Percentiles rank a stretch among this genome's conserved stretches.
These are phyloP conservation scores for Bisporella sp. DNA, from an alignment of 2,329 filamentous ascomycete genomes.

Conservation along the genomic window DNA sequence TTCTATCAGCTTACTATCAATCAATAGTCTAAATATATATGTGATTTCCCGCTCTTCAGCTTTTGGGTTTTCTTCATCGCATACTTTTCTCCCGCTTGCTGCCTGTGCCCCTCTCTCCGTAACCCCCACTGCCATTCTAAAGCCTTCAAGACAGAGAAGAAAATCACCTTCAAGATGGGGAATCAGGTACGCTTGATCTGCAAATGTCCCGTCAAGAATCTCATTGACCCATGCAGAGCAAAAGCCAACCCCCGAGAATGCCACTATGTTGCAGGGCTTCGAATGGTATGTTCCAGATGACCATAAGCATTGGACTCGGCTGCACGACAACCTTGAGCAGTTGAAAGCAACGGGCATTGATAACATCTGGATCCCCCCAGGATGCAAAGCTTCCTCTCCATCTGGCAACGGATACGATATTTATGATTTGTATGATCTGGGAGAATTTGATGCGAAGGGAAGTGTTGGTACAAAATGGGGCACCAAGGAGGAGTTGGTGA, in stretches of 20 bases:
- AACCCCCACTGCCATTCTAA: too few relatives aligned
- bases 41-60: too few relatives aligned
- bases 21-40: too few relatives aligned
- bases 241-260: conserved; percentile 35
- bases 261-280: conserved; percentile 61
- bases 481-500: conserved; percentile 50
- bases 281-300: conserved; percentile 66
- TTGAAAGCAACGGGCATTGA: conserved; percentile 55
- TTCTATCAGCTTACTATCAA: too few relatives aligned
- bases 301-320: conserved; percentile 52
- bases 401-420: conserved; percentile 62
- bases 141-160: too few relatives aligned
- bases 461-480: conserved; percentile 61
- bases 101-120: too few relatives aligned
- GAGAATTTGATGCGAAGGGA: conserved; percentile 68
- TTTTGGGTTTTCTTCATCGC: too few relatives aligned
- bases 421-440: conserved; percentile 64
- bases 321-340: conserved; percentile 42
- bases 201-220: too few relatives aligned
- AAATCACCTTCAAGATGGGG: too few relatives aligned
- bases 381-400: conserved; percentile 57
- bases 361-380: conserved; percentile 62
- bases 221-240: conserved; percentile 9
- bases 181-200: too few relatives aligned
- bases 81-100: too few relatives aligned